Percentiles rank a stretch among this genome's conserved stretches.
These are phyloP conservation scores for Ambrosia hybrid DNA, from an alignment of 140 eudicot species.

Conservation along the genomic window DNA sequence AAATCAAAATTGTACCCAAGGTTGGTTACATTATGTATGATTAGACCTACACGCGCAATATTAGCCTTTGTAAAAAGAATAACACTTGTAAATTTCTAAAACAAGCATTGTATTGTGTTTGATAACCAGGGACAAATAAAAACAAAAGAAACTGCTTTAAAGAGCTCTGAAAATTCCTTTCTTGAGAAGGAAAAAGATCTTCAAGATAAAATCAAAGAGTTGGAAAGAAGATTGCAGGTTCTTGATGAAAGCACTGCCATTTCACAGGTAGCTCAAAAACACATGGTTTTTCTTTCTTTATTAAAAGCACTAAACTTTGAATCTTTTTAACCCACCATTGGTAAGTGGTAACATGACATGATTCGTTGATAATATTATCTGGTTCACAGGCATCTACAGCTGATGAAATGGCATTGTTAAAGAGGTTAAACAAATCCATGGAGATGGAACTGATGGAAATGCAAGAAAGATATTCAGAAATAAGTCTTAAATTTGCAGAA, in stretches of 20 bases:
- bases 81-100: background rate
- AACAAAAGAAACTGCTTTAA: constrained; percentile 62
- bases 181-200: constrained; percentile 79
- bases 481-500: constrained; percentile 97
- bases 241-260: constrained; percentile 42
- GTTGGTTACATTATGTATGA: background rate
- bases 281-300: background rate
- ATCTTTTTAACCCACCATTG: constrained; percentile 1
- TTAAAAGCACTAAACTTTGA: background rate
- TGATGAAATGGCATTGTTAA: constrained; percentile 50
- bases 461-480: constrained; percentile 96
- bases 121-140: constrained; percentile 59
- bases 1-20: background rate
- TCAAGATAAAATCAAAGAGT: constrained; percentile 52
- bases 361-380: constrained; percentile 4
- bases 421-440: constrained; percentile 63
- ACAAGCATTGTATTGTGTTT: constrained; percentile 4
- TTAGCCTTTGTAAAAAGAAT: background rate
- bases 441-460: constrained; percentile 84
- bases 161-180: constrained; percentile 57
- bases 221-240: constrained; percentile 51
- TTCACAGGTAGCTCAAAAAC: constrained; percentile 31
- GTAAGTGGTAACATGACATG: background rate
- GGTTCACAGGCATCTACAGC: constrained; percentile 31
- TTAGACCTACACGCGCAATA: background rate